These are phyloP conservation scores for Clitopilus hobsonii DNA, from an alignment of 768 basidiomycete genomes.

Conservation along the genomic window DNA sequence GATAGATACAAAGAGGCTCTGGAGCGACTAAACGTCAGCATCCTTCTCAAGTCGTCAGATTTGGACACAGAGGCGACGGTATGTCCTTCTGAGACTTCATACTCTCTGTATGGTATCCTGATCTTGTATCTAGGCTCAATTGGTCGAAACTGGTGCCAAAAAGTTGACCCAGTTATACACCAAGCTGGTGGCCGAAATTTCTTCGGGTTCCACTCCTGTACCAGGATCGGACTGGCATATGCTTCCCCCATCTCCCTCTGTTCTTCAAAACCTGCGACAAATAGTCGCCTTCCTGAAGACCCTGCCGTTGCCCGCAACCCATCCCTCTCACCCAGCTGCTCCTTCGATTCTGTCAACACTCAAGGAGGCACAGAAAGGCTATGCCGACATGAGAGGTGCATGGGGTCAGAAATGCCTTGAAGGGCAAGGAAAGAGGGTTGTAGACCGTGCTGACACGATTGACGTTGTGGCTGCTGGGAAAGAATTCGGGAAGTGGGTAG, in stretches of 20 bases:
- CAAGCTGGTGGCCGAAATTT: constrained; percentile 84
- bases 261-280: constrained; percentile 52
- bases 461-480: constrained; percentile 62
- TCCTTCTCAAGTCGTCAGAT: constrained; percentile 69
- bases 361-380: constrained; percentile 75
- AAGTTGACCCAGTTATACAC: constrained; percentile 79
- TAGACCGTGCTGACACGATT: constrained; percentile 66
- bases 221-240: constrained; percentile 53
- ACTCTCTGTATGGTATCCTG: neutral
- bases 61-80: constrained; percentile 50
- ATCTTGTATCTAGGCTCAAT: constrained; percentile 44
- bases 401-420: constrained; percentile 79
- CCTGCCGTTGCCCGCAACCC: constrained; percentile 71
- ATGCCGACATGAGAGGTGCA: constrained; percentile 80
- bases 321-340: constrained; percentile 79
- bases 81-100: neutral
- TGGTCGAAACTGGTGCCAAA: constrained; percentile 80
- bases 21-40: constrained; percentile 72
- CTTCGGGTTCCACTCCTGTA: constrained; percentile 65
- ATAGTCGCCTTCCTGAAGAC: constrained; percentile 67
- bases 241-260: constrained; percentile 48
- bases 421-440: constrained; percentile 58
- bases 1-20: constrained; percentile 64
- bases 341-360: constrained; percentile 58
- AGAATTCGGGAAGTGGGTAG: constrained; percentile 72